Evolutionary conservation across 2,329 filamentous ascomycete genomes (phyloP), one percentile per base, ranked within the genome.

Genomic region (Geosmithia putterillii): DNA sequence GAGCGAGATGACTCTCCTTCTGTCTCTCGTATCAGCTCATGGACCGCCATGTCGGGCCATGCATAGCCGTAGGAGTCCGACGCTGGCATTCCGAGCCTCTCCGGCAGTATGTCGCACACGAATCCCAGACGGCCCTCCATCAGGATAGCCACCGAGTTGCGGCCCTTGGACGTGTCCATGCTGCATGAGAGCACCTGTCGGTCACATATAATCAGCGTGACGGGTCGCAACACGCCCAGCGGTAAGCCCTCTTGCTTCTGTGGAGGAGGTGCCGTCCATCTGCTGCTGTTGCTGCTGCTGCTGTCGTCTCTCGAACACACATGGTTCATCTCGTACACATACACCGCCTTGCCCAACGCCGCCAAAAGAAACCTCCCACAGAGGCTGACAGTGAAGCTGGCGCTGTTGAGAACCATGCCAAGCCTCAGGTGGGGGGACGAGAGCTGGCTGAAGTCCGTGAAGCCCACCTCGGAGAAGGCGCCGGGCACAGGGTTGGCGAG

Each of bases 81-180:
- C 28, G 15, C 10, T 36, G 28, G 19, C 12, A 37, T 42, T 15
- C 34, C 41, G 17, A 43, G 45, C 23, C 47, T 43, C 35, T 52
- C 44, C 8, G 51, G 46, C 40, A 56, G 56, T 10, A 80, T 57
- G 42, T 82, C 73, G 50, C 70, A 80, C 1, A 83, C 67, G 54
- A 82, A 66, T 4, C 76, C 79, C 53, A 75, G 65, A 3, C 79
- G 70, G 7, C 74, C 75, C 47, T 76, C 69, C 40, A 83, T 62
- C 8, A 83, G 60, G 23, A 74, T 69, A 15, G 76, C 78, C 42
- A 82, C 62, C 7, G 74, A 67, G 49, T 74, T 66, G 38, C 68
- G 65, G 8, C 70, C 62, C 2, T 65, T 69, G 4, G 71, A 78
- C 0, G 74, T 75, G 54, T 83, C 76, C 68, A 83, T 79, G 47